phyloP scores from a whole-genome alignment of 352 stramenopile species.

The Phytopythium chamaehyphon region DNA sequence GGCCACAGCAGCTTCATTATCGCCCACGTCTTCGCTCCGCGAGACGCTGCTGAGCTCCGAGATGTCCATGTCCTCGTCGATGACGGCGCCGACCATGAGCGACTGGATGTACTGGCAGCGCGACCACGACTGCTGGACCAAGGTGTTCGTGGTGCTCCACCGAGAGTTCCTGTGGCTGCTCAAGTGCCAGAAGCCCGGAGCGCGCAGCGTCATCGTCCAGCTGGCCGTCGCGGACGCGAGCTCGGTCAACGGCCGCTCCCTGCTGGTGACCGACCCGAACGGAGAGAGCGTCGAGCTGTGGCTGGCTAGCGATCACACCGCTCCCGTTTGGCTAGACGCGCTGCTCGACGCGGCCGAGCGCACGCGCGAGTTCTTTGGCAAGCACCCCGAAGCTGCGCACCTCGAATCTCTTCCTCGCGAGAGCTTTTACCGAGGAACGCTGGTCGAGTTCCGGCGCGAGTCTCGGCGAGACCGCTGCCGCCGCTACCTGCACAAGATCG shows the following conservation, averaged over 20 bases:
- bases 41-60: constrained; percentile 16
- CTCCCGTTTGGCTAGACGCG: constrained; percentile 25
- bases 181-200: constrained; percentile 26
- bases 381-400: constrained; percentile 17
- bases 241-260: constrained; percentile 19
- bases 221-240: constrained; percentile 46
- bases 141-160: constrained; percentile 54
- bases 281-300: constrained; percentile 46
- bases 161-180: constrained; percentile 57
- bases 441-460: constrained; percentile 32
- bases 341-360: constrained; percentile 33
- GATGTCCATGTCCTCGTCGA: constrained; percentile 2
- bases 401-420: constrained; percentile 30
- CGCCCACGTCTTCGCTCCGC: constrained; percentile 6
- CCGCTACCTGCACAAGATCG: constrained; percentile 21
- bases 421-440: constrained; percentile 46
- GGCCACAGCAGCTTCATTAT: neutral
- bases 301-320: constrained; percentile 19
- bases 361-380: constrained; percentile 38
- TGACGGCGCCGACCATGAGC: constrained; percentile 2
- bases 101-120: constrained; percentile 72
- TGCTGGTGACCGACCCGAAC: constrained; percentile 42
- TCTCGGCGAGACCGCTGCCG: constrained; percentile 34
- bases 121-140: constrained; percentile 57
- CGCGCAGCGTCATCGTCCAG: constrained; percentile 37